phyloP scores from a whole-genome alignment of 2,329 filamentous ascomycete genomes.

The Xylaria arbuscula region DNA sequence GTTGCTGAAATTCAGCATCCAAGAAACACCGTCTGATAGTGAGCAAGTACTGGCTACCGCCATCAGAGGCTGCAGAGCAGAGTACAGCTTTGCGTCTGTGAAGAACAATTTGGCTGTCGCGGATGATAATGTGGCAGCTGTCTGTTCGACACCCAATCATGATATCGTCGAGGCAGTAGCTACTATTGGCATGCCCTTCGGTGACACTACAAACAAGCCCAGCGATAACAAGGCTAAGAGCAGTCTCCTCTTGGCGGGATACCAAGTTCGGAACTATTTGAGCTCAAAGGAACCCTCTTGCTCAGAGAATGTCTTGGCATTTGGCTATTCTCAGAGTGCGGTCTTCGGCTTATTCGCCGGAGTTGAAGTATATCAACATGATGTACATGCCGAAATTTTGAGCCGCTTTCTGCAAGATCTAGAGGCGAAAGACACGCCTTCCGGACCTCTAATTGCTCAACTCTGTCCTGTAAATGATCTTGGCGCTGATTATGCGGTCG shows the following conservation, averaged over 20 bases:
- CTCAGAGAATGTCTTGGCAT: neutral
- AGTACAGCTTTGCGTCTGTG: neutral
- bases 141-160: constrained; percentile 17
- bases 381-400: neutral
- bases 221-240: neutral
- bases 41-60: neutral
- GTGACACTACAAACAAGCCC: neutral
- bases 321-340: constrained; percentile 8
- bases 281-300: constrained; percentile 3
- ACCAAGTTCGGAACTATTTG: constrained; percentile 9
- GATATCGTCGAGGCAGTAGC: neutral
- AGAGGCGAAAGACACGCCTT: neutral
- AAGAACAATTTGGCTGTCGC: neutral
- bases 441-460: constrained; percentile 1
- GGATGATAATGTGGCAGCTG: constrained; percentile 2
- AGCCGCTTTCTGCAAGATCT: constrained; percentile 9
- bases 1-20: constrained; percentile 12
- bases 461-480: neutral
- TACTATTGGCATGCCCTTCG: neutral
- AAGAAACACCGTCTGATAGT: neutral
- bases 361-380: constrained; percentile 12
- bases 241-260: neutral
- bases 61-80: constrained; percentile 8
- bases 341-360: constrained; percentile 5
- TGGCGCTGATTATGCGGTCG: constrained; percentile 9